A percentile compares a stretch with the other conserved stretches of the same genome.
Conservation (phyloP, 805 yeast species). For the Kluyveromyces lactis region DNA sequence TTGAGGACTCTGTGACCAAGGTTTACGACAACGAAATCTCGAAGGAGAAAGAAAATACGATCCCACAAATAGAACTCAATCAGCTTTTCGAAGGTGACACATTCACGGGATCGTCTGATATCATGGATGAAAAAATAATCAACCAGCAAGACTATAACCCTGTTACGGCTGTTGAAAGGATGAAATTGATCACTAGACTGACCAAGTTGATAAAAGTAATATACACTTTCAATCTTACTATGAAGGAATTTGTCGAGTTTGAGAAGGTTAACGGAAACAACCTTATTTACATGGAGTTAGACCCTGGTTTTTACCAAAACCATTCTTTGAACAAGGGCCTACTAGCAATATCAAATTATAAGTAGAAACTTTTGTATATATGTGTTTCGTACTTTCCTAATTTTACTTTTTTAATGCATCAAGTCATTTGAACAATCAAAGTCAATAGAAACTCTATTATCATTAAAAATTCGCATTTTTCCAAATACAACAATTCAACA, state of each 20-base stretch:
- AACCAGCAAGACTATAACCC: not conserved
- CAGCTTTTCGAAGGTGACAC: not conserved
- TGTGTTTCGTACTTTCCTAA: no score
- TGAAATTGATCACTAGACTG: conserved; percentile 12
- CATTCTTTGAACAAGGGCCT: not conserved
- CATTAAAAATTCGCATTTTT: no score
- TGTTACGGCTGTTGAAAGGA: conserved; percentile 1
- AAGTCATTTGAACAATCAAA: no score
- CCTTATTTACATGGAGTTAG: conserved; percentile 17
- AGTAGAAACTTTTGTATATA: not conserved
- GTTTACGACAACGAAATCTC: not conserved
- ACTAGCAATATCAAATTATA: conserved; percentile 1
- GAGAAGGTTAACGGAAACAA: conserved; percentile 12
- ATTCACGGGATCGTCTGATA: not conserved
- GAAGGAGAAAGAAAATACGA: not conserved
- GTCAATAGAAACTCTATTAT: no score
- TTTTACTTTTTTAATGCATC: not conserved
- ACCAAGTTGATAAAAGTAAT: conserved; percentile 14
- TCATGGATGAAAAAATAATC: no score
- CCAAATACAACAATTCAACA: no score
- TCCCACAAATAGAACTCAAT: not conserved
- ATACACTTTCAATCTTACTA: conserved; percentile 20
- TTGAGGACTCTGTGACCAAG: not conserved
- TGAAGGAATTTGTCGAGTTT: conserved; percentile 20
- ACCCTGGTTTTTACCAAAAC: conserved; percentile 10